Percentiles rank a stretch among this genome's conserved stretches.
phyloP scores from a whole-genome alignment of 768 basidiomycete species.

The Auriscalpium orientale region DNA sequence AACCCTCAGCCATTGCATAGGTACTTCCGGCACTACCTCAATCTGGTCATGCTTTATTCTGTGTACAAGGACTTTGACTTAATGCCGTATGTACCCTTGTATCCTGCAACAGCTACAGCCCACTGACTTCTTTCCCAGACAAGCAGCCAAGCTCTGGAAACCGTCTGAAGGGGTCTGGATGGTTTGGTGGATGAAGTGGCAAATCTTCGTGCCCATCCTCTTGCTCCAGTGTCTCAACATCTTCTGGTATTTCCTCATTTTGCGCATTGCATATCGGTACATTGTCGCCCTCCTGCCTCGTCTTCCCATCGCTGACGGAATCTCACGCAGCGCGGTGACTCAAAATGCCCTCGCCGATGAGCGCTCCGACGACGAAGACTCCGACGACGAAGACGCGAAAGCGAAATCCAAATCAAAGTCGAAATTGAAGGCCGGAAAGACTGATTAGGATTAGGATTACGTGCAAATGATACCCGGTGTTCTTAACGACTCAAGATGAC shows the following conservation, averaged over 20 bases:
- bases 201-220: conserved; percentile 68
- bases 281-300: conserved; percentile 20
- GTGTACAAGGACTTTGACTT: conserved; percentile 74
- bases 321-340: conserved; percentile 41
- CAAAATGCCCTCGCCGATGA: conserved; percentile 51
- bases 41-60: conserved; percentile 80
- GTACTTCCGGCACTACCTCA: conserved; percentile 91
- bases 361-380: conserved; percentile 63
- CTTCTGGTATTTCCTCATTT: conserved; percentile 90
- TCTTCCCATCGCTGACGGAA: not conserved
- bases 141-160: conserved; percentile 47
- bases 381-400: conserved; percentile 25
- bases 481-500: too few species aligned
- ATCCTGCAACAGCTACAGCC: not conserved
- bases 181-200: conserved; percentile 70
- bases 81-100: conserved; percentile 50
- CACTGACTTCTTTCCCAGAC: conserved; percentile 27
- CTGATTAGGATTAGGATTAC: too few species aligned
- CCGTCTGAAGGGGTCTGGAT: conserved; percentile 66
- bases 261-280: conserved; percentile 67
- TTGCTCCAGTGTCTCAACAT: conserved; percentile 79
- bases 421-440: too few species aligned
- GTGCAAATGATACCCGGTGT: too few species aligned
- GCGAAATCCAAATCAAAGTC: not conserved
- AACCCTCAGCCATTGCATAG: conserved; percentile 29